Base-by-base conservation (phyloP, 768 basidiomycete species). In the Chalciporus piperatus region DNA sequence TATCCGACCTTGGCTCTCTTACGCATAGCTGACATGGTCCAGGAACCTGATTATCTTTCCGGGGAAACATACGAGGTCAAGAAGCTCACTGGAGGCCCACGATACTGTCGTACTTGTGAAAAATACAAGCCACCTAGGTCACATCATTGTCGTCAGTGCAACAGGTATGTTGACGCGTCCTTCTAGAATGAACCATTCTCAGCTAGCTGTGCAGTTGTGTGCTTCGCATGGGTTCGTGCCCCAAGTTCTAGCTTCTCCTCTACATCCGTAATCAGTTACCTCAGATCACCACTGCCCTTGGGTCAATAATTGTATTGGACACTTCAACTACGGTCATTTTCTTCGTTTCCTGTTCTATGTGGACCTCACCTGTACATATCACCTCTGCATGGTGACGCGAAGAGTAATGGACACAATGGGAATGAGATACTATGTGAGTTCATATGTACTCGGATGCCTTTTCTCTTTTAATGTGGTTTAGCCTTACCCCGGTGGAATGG, bases 221-320 rank as follows among this genome's bases (percentile, higher is more conserved):
- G 32, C 80, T 97, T 48, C 85, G 91, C 42, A 96, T 97, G 92
- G 92, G 92, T 86, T 66, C 57, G 81, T 59, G 23, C 35, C n/a
- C 35, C 30, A 27, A 4, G 14, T 33, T 48, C 17, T 20, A 28
- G 35, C 17, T 20, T 16, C 20, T 45, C 10, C 45, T 38, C 13
- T 32, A 12, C 37, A 43, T 38, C 47, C 48, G 52, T 64, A 22
- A 54, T 19, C 30, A 41, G 33, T 14, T 20, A 10, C 17, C 54
- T 30, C 54, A 92, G 91, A 93, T 66, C 91, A 93, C 61, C 91
- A 93, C 63, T 92, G 91, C 65, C 92, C 91, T 7, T 95, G 91
- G 92, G 83, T 93, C 28, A 87, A 92, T 67, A 98, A 94, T 60
- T 96, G 95, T 63, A 88, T 99, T 56, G 97, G 97, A 1, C 87